These are phyloP conservation scores for Amauroascus verrucosus DNA, from an alignment of 2,329 filamentous ascomycete genomes.

Conservation along the genomic window DNA sequence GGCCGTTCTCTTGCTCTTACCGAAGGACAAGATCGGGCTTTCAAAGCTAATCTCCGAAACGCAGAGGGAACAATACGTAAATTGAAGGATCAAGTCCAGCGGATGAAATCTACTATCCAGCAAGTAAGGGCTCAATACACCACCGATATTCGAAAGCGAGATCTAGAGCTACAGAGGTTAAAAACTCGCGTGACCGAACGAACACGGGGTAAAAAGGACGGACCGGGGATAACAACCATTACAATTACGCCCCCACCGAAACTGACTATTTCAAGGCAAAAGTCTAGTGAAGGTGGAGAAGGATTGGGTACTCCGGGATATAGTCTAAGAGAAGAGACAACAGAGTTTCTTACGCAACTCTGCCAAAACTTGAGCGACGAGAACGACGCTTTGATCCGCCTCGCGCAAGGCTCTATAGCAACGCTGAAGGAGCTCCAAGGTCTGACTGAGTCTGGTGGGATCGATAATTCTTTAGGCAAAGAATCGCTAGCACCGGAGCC, in stretches of 20 bases:
- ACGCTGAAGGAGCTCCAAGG: constrained; percentile 56
- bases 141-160: constrained; percentile 81
- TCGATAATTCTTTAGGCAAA: constrained; percentile 20
- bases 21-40: constrained; percentile 60
- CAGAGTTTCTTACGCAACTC: constrained; percentile 76
- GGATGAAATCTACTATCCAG: constrained; percentile 66
- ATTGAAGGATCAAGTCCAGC: constrained; percentile 73
- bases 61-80: constrained; percentile 63
- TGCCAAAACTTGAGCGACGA: constrained; percentile 80
- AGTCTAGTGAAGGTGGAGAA: constrained; percentile 25
- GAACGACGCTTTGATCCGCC: constrained; percentile 67
- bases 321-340: constrained; percentile 74
- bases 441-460: constrained; percentile 27
- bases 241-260: constrained; percentile 36
- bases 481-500: constrained; percentile 20
- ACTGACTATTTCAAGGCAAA: constrained; percentile 19
- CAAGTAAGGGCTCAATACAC: constrained; percentile 80
- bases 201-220: constrained; percentile 50
- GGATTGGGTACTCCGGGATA: constrained; percentile 49
- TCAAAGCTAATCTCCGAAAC: constrained; percentile 59
- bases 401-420: constrained; percentile 61
- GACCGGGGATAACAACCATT: constrained; percentile 40
- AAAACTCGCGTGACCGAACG: constrained; percentile 74
- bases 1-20: constrained; percentile 47
- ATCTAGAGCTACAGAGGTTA: constrained; percentile 75